Conservation (phyloP, 75 land plant genomes). For the Cupressus sempervirens region DNA sequence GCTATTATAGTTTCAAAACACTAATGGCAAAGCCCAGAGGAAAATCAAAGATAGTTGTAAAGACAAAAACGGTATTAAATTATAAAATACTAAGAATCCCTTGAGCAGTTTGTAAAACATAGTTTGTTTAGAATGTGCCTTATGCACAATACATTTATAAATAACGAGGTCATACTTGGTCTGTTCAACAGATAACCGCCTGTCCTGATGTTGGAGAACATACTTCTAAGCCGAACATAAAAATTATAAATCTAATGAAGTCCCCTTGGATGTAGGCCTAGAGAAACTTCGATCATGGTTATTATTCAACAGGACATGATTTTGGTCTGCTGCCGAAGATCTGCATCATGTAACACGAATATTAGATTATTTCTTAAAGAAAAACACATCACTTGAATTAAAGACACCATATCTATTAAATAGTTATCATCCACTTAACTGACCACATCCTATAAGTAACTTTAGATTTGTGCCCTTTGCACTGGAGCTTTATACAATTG, state of each 20-base stretch:
- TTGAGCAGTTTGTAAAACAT: not conserved
- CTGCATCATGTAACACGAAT: not conserved
- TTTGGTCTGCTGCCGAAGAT: not conserved
- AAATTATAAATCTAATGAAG: not conserved
- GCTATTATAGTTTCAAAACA: not conserved
- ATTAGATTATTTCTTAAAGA: not conserved
- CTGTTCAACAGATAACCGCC: not conserved
- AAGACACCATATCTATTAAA: not conserved
- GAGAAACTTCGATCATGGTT: not conserved
- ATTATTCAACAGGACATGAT: not conserved
- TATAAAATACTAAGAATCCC: conserved; percentile 1
- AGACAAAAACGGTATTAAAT: not conserved
- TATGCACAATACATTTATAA: not conserved
- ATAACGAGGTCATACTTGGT: not conserved
- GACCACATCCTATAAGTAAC: not conserved
- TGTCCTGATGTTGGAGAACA: not conserved
- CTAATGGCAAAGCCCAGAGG: not conserved
- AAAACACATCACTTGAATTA: not conserved
- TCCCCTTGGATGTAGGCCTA: not conserved
- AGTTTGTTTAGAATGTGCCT: not conserved
- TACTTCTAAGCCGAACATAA: not conserved
- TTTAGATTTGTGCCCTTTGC: not conserved
- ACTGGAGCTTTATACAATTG: not conserved
- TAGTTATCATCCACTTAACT: not conserved
- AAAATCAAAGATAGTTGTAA: not conserved